Conservation (phyloP, 768 basidiomycete species). For the Phlebiopsis flavidoalba region DNA sequence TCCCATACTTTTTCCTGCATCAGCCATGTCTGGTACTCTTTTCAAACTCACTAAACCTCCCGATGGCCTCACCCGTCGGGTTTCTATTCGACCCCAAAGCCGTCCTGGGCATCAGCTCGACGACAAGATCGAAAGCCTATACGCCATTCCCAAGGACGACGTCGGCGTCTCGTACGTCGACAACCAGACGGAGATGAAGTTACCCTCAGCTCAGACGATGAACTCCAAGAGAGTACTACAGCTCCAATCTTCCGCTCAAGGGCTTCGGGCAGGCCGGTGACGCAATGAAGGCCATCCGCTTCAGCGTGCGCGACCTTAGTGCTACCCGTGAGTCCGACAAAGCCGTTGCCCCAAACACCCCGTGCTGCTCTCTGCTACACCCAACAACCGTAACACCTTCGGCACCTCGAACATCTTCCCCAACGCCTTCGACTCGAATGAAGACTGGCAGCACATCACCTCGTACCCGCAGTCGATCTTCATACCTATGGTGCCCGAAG, state of each 20-base stretch:
- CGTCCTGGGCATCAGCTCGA: constrained; percentile 57
- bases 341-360: constrained; percentile 27
- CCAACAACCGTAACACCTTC: constrained; percentile 52
- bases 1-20: constrained; percentile 8
- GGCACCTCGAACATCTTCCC: constrained; percentile 34
- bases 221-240: constrained; percentile 73
- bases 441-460: constrained; percentile 63
- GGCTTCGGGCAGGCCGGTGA: constrained; percentile 11
- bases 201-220: constrained; percentile 71
- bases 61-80: constrained; percentile 55
- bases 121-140: constrained; percentile 49
- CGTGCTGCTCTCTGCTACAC: constrained; percentile 8
- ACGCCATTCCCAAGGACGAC: constrained; percentile 48
- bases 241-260: constrained; percentile 15
- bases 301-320: constrained; percentile 57
- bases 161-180: constrained; percentile 72
- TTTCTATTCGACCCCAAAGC: constrained; percentile 45
- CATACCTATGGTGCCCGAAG: constrained; percentile 21
- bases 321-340: constrained; percentile 28
- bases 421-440: constrained; percentile 41
- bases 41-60: constrained; percentile 61
- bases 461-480: constrained; percentile 25
- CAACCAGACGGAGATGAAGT: constrained; percentile 68
- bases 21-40: constrained; percentile 34
- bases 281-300: constrained; percentile 40